Base-by-base conservation (phyloP, 2,329 filamentous ascomycete genomes). In the Exophiala xenobiotica region DNA sequence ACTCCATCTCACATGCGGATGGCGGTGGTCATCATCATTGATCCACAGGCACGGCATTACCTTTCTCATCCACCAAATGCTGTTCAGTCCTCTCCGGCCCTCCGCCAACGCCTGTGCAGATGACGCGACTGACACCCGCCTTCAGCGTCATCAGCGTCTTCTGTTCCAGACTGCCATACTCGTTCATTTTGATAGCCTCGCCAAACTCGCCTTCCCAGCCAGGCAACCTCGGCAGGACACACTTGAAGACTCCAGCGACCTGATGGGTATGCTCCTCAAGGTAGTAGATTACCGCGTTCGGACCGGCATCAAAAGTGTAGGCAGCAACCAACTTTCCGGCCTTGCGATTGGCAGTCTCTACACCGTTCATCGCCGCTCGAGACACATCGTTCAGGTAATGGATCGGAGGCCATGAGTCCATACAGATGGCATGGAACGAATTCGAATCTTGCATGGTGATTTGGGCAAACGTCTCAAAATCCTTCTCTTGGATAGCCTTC, bases 301-400 rank as follows among this genome's bases (percentile, higher is more conserved):
- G 93, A 46, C 93, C 93, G 0, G 93, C 93, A 67, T 99, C 93
- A 65, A 97, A 99, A 0, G 93, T 99, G 71, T 99, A 99, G 3
- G 93, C 93, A 3, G 89, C 90, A 14, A 97, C 80, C 0, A 81
- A 85, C 73, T 83, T 86, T 47, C 89, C 90, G 3, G 87, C 89
- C 19, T 80, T 79, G 47, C 78, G 78, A 67, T 99, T 99, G 74
- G 97, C 88, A 61, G 85, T 80, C 74, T 99, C 90, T 23, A 96
- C 91, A 12, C 90, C 84, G 46, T 89, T 81, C 54, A 99, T 89
- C 4, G 92, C 90, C 1, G 92, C 90, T 29, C 87, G 79, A 16
- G 87, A 92, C 12, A 92, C 85, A 68, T 99, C 93, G 73, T 96
- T 99, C 79, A 99, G 85, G 78, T 99, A 99, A 73, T 96, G 96